phyloP scores from a whole-genome alignment of 169 alveolate species.

The Neospora caninum region DNA sequence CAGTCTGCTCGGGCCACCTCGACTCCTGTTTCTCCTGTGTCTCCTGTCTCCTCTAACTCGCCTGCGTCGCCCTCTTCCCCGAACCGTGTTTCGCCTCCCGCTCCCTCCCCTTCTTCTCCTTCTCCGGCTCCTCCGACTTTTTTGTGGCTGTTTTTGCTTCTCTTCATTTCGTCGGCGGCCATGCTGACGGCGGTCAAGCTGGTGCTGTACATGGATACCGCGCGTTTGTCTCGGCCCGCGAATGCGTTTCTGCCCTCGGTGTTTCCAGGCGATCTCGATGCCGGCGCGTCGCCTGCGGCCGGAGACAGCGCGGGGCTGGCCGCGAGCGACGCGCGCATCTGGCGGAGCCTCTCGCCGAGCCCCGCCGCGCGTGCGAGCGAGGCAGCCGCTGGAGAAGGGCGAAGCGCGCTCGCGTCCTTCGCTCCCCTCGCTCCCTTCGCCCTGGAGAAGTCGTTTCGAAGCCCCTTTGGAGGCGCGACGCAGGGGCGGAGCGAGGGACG shows the following conservation, averaged over 20 bases:
- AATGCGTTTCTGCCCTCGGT: background rate
- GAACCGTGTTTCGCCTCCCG: background rate
- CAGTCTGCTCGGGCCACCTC: background rate
- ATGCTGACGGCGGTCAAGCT: background rate
- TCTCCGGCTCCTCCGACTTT: background rate
- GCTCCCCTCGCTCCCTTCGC: too few relatives aligned
- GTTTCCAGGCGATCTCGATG: background rate
- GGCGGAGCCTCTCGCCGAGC: too few relatives aligned
- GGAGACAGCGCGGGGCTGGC: too few relatives aligned
- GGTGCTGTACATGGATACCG: constrained; percentile 6
- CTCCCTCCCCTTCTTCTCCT: background rate
- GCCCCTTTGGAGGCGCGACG: too few relatives aligned
- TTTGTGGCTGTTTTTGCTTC: background rate
- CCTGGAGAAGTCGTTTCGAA: too few relatives aligned
- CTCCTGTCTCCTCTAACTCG: background rate
- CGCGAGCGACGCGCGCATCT: too few relatives aligned
- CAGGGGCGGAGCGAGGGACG: too few relatives aligned
- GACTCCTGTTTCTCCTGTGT: background rate
- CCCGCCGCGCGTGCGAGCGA: background rate
- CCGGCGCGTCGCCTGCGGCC: too few relatives aligned
- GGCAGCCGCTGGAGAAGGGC: background rate
- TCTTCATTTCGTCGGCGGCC: background rate
- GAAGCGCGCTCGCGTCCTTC: background rate
- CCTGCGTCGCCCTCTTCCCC: background rate
- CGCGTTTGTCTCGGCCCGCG: background rate